Conservation (phyloP, 768 basidiomycete genomes). For the Lepiota brunneoincarnata region DNA sequence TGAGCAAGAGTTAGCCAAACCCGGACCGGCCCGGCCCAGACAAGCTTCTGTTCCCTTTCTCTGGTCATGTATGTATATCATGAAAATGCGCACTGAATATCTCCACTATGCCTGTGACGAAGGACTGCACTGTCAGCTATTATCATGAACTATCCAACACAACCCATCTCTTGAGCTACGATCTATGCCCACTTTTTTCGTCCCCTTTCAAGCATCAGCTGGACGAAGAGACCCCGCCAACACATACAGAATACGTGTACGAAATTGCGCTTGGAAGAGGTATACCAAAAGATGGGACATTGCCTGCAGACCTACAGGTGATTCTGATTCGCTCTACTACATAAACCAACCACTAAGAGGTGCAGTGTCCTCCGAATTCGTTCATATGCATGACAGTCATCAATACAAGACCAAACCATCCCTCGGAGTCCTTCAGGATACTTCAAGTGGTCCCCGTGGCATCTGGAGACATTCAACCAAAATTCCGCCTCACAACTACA, state of each 20-base stretch:
- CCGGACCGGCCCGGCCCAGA: no score
- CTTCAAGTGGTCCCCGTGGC: slow-evolving; percentile 33
- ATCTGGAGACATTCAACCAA: slow-evolving; percentile 16
- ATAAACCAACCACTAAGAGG: slow-evolving; percentile 12
- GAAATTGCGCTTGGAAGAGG: slow-evolving; percentile 20
- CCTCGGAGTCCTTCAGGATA: slow-evolving; percentile 29
- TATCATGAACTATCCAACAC: neutral
- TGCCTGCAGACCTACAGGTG: slow-evolving; percentile 30
- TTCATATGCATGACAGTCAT: slow-evolving; percentile 28
- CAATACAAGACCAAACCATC: slow-evolving; percentile 29
- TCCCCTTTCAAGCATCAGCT: slow-evolving; percentile 9
- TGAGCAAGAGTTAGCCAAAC: no score
- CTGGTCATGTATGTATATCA: neutral
- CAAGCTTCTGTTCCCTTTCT: no score
- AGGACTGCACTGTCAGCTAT: slow-evolving; percentile 1
- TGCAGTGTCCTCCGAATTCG: slow-evolving; percentile 29
- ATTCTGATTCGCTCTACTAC: neutral
- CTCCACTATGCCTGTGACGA: neutral
- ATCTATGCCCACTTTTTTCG: slow-evolving; percentile 26
- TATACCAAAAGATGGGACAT: slow-evolving; percentile 23
- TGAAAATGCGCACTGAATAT: neutral
- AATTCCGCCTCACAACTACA: slow-evolving; percentile 13
- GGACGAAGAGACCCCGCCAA: slow-evolving; percentile 28
- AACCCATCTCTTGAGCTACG: slow-evolving; percentile 14
- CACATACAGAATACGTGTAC: slow-evolving; percentile 25